Percentiles rank a stretch among this genome's conserved stretches.
Evolutionary conservation across 352 stramenopile genomes (phyloP).

Genomic region (Saprolegnia diclina): DNA sequence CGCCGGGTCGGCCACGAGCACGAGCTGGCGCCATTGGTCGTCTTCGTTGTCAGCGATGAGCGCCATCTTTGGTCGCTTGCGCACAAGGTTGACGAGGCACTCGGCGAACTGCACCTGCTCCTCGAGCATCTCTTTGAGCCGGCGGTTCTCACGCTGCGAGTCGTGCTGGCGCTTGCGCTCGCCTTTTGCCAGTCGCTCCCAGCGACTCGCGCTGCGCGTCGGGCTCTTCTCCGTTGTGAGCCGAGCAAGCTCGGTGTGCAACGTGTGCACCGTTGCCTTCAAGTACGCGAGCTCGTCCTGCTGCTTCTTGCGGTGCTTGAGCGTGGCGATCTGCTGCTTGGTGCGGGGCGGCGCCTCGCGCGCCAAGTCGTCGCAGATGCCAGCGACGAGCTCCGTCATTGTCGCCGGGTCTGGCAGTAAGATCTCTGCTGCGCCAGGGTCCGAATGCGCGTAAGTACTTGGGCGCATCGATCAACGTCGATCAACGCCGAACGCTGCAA

Average conservation of each 20-base stretch:
- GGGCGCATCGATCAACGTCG: too few relatives aligned
- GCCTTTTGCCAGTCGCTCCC: background rate
- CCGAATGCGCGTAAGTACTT: too few relatives aligned
- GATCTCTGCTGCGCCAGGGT: too few relatives aligned
- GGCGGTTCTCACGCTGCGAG: constrained; percentile 2
- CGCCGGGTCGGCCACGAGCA: background rate
- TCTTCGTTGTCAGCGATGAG: background rate
- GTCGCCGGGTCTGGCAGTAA: background rate
- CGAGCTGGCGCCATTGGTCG: background rate
- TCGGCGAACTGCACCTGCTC: constrained; percentile 8
- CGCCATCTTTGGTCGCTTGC: background rate
- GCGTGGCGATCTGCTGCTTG: constrained; percentile 1
- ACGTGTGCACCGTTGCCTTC: background rate
- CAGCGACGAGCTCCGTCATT: background rate
- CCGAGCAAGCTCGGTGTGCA: background rate
- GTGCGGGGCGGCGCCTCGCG: background rate
- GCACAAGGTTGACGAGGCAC: background rate
- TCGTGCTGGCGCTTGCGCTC: constrained; percentile 3
- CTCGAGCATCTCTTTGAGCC: constrained; percentile 4
- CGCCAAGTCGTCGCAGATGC: background rate
- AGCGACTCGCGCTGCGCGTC: background rate
- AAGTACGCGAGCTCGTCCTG: constrained; percentile 3
- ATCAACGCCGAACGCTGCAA: background rate
- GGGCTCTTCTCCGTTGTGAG: background rate
- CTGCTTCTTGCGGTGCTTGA: background rate